Evolutionary conservation across 371 early-diverging fungal genomes (phyloP), one percentile per base, ranked within the genome.

Genomic region (Apophysomyces sp.): DNA sequence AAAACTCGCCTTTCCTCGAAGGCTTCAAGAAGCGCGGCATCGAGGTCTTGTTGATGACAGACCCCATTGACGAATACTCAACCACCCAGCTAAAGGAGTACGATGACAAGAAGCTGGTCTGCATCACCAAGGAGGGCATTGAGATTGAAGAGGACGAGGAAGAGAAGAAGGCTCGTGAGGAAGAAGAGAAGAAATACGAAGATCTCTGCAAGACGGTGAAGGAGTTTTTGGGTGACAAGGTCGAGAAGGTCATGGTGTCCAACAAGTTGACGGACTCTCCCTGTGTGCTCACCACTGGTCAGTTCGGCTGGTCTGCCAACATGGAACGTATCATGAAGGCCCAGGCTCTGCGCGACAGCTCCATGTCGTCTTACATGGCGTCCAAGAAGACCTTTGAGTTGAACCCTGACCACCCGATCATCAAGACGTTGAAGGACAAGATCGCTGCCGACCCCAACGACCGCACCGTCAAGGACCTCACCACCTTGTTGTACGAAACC

Each of bases 301-400:
- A 97, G 77, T 98, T 94, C 72, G 98, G 98, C 60, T 97, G 98
- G 96, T 94, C 98, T 34, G 97, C 96, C 75, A 97, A 98, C 91
- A 98, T 97, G 97, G 99, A 99, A 84, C 93, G 97, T 83, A 98
- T 99, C 90, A 98, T 99, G 97, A 96, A 94, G 87, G 95, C 98
- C 49, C 99, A 99, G 85, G 97, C 99, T 40, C 90, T 97, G 68
- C 94, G 97, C 76, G 98, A 99, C 82, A 86, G 89, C 52, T 89
- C 92, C 71, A 97, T 97, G 97, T 90, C 94, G 49, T 81, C 91
- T 51, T 98, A 97, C 93, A 96, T 97, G 97, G 94, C 93, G 36
- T 92, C 92, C 76, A 99, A 99, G 94, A 98, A 98, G 92, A 97
- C 94, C 55, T 84, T 99, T 61, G 98, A 98, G 83, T 82, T 99